These are phyloP conservation scores for Aureobasidium leucospermi DNA, from an alignment of 2,329 filamentous ascomycete genomes.

Conservation along the genomic window DNA sequence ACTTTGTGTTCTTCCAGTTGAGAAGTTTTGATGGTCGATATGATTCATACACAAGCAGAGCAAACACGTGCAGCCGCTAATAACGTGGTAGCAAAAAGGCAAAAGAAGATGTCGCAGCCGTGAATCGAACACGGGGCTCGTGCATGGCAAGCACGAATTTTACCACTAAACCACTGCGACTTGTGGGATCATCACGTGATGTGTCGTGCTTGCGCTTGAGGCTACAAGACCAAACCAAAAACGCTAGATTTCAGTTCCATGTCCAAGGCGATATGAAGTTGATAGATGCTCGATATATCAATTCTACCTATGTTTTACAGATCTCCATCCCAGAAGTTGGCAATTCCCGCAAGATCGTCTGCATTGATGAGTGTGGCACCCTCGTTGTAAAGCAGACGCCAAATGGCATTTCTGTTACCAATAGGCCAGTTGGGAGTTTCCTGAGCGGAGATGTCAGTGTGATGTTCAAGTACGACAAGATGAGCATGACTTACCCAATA, in stretches of 20 bases:
- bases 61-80: no score
- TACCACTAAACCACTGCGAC: slow-evolving; percentile 15
- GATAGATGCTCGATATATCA: no score
- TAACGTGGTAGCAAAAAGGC: no score
- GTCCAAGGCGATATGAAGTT: no score
- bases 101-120: slow-evolving; percentile 5
- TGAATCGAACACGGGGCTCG: slow-evolving; percentile 15
- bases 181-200: background rate
- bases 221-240: no score
- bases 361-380: slow-evolving; percentile 57
- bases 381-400: slow-evolving; percentile 49
- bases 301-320: background rate
- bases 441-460: background rate
- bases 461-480: background rate
- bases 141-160: slow-evolving; percentile 14
- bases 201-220: no score
- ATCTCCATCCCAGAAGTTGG: background rate
- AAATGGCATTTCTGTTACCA: slow-evolving; percentile 50
- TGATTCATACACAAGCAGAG: no score
- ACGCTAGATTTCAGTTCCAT: no score
- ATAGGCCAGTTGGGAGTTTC: slow-evolving; percentile 48
- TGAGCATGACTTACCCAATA: slow-evolving; percentile 45
- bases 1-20: no score
- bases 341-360: slow-evolving; percentile 50
- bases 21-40: no score